Evolutionary conservation across 2,329 filamentous ascomycete genomes (phyloP).

Genomic region (Arthrobotrys megalospora): DNA sequence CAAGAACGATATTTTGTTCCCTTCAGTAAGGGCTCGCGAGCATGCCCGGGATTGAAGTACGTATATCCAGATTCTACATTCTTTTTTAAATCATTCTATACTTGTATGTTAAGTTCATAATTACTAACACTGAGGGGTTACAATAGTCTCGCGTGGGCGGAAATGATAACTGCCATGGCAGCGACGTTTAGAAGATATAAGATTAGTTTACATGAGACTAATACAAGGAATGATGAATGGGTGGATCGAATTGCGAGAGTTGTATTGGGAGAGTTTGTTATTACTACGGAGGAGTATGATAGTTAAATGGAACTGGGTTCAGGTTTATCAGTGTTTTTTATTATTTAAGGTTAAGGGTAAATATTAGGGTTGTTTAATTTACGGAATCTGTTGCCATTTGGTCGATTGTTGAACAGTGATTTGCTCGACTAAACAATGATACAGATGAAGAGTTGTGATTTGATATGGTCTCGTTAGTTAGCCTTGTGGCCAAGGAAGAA

Average conservation of each 20-base stretch:
- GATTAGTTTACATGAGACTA: slow-evolving; percentile 21
- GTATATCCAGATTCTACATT: neutral
- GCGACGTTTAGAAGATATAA: slow-evolving; percentile 21
- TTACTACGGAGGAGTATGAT: slow-evolving; percentile 24
- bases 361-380: too few species aligned
- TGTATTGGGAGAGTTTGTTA: neutral
- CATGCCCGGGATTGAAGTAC: slow-evolving; percentile 23
- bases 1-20: slow-evolving; percentile 37
- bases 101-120: neutral
- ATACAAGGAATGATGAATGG: slow-evolving; percentile 10
- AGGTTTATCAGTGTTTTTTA: neutral
- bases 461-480: too few species aligned
- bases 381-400: too few species aligned
- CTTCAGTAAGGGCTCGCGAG: slow-evolving; percentile 43
- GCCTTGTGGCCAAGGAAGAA: too few species aligned
- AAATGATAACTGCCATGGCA: slow-evolving; percentile 17
- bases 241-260: slow-evolving; percentile 10
- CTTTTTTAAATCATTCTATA: neutral
- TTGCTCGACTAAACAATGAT: too few species aligned
- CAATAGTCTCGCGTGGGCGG: slow-evolving; percentile 25
- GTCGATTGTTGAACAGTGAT: too few species aligned
- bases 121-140: neutral
- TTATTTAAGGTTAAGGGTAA: neutral
- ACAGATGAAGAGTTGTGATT: too few species aligned
- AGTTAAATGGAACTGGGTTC: neutral